Conservation (phyloP, 2,329 filamentous ascomycete genomes). For the Dactylella cylindrospora region DNA sequence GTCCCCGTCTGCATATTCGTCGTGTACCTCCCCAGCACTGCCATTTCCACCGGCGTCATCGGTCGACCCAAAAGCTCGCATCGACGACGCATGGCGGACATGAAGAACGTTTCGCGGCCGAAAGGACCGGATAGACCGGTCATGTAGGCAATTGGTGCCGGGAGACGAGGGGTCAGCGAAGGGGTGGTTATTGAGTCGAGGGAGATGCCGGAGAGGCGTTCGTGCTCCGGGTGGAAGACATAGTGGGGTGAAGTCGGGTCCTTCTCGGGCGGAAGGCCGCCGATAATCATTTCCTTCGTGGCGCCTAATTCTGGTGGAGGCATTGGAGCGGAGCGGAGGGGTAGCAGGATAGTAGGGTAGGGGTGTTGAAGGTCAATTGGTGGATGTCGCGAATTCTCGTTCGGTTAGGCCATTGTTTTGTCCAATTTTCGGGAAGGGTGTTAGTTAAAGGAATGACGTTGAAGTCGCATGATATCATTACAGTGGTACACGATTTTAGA, state of each 20-base stretch:
- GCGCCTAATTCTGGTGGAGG: no score
- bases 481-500: no score
- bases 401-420: no score
- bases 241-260: constrained; percentile 35
- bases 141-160: constrained; percentile 11
- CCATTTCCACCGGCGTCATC: constrained; percentile 26
- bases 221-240: constrained; percentile 28
- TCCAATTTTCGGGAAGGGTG: no score
- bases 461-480: no score
- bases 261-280: not conserved
- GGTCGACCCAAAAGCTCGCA: constrained; percentile 2
- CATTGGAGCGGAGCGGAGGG: no score
- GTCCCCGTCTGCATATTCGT: constrained; percentile 20
- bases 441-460: no score
- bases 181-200: constrained; percentile 24
- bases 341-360: no score
- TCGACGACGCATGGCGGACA: constrained; percentile 9
- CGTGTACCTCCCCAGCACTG: constrained; percentile 20
- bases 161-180: constrained; percentile 5
- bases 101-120: constrained; percentile 1
- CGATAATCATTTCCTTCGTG: no score
- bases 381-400: no score
- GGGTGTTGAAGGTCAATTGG: constrained; percentile 19
- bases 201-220: constrained; percentile 10
- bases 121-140: constrained; percentile 1